Evolutionary conservation across 2,329 filamentous ascomycete genomes (phyloP).

Genomic region (Setomelanomma holmii): DNA sequence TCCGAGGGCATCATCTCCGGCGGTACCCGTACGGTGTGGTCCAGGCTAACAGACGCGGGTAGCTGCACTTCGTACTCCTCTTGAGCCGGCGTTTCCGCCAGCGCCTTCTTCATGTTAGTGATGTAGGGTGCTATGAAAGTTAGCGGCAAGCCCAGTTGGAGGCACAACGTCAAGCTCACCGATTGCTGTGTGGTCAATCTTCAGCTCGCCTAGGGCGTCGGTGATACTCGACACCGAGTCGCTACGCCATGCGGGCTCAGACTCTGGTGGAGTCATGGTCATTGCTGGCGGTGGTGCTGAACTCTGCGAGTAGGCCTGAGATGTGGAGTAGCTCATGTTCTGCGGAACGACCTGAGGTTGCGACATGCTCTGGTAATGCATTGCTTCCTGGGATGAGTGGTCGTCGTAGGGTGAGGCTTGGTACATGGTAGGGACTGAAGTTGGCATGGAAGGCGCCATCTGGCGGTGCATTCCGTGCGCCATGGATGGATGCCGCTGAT

Average conservation of each 20-base stretch:
- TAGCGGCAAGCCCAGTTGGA: constrained; percentile 18
- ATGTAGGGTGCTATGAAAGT: constrained; percentile 77
- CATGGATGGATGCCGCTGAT: constrained; percentile 44
- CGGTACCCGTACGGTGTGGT: constrained; percentile 84
- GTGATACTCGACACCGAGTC: constrained; percentile 69
- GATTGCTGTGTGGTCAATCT: constrained; percentile 85
- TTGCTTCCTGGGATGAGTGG: constrained; percentile 40
- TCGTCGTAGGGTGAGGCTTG: constrained; percentile 45
- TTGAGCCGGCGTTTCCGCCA: constrained; percentile 67
- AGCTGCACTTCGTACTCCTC: constrained; percentile 76
- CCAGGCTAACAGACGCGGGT: constrained; percentile 72
- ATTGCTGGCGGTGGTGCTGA: constrained; percentile 32
- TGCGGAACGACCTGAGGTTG: constrained; percentile 42
- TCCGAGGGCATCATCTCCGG: constrained; percentile 92
- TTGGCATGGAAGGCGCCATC: constrained; percentile 36
- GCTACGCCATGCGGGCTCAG: constrained; percentile 54
- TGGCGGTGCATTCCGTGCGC: constrained; percentile 37
- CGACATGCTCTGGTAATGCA: constrained; percentile 48
- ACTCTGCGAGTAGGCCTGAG: constrained; percentile 42
- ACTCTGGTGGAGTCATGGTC: constrained; percentile 53
- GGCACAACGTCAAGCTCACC: constrained; percentile 62
- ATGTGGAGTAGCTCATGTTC: constrained; percentile 43
- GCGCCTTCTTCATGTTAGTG: constrained; percentile 65
- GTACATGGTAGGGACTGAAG: constrained; percentile 44
- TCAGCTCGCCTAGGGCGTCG: constrained; percentile 83